A percentile compares a stretch with the other conserved stretches of the same genome.
These are phyloP conservation scores for Acidomyces sp. DNA, from an alignment of 495 filamentous ascomycete genomes.

Conservation along the genomic window DNA sequence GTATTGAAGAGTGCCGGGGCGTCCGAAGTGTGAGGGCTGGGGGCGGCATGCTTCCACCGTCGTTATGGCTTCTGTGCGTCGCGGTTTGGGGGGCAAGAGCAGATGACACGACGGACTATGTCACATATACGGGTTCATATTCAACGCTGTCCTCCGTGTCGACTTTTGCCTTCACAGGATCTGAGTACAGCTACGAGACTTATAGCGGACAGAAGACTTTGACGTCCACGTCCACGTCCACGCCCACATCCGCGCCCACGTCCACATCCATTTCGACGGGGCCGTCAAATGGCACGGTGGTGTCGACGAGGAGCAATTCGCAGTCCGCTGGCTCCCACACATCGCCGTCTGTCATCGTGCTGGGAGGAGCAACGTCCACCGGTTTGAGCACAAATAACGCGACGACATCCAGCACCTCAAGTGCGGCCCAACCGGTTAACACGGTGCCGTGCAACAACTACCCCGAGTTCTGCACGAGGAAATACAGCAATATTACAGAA, in stretches of 20 bases:
- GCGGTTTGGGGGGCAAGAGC: slow-evolving; percentile 5
- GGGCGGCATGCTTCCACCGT: slow-evolving; percentile 10
- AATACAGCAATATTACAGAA: slow-evolving; percentile 81
- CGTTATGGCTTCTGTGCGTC: slow-evolving; percentile 14
- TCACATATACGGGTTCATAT: slow-evolving; percentile 7
- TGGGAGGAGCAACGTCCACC: not conserved
- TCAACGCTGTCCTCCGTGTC: slow-evolving; percentile 6
- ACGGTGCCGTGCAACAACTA: slow-evolving; percentile 68
- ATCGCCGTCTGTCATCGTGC: not conserved
- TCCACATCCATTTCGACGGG: not conserved
- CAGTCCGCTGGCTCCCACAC: not conserved
- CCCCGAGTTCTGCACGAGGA: slow-evolving; percentile 65
- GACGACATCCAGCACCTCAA: slow-evolving; percentile 12
- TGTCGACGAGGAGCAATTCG: too few species aligned
- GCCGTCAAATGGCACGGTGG: not conserved
- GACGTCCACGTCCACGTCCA: not conserved
- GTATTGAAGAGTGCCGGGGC: too few species aligned
- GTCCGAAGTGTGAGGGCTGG: too few species aligned
- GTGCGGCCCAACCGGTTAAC: slow-evolving; percentile 22
- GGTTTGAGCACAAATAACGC: not conserved
- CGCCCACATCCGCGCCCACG: not conserved
- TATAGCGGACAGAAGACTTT: slow-evolving; percentile 5
- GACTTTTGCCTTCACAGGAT: slow-evolving; percentile 15
- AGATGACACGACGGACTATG: slow-evolving; percentile 2
- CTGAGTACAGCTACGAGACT: slow-evolving; percentile 12